These are phyloP conservation scores for Fusarium stilboides DNA, from an alignment of 2,329 filamentous ascomycete species.

Conservation along the genomic window DNA sequence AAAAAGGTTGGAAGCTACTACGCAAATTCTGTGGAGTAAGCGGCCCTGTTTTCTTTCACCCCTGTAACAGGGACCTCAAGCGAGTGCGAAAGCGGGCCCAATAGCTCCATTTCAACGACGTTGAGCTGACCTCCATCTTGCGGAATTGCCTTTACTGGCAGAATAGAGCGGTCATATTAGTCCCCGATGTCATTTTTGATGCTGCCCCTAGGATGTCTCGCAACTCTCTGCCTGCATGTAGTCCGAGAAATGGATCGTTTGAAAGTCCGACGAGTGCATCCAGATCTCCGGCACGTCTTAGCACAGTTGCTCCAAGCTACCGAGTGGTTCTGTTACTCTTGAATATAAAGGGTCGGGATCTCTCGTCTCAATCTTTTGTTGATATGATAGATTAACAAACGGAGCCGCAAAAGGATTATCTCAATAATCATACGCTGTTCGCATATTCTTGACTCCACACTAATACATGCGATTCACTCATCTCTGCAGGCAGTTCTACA, in stretches of 20 bases:
- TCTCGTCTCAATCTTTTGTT: neutral
- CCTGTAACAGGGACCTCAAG: constrained; percentile 1
- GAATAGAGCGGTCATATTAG: neutral
- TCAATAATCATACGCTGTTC: neutral
- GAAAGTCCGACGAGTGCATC: neutral
- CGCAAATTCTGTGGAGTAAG: too few species aligned
- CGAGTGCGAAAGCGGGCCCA: constrained; percentile 39
- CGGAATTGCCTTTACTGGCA: constrained; percentile 1
- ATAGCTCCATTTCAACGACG: constrained; percentile 27
- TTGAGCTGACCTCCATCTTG: constrained; percentile 13
- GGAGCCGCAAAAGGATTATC: neutral
- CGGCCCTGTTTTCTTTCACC: too few species aligned
- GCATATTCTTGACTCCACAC: neutral
- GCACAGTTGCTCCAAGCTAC: too few species aligned
- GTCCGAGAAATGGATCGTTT: neutral
- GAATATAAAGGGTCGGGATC: neutral
- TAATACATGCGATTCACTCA: neutral
- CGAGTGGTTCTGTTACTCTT: neutral
- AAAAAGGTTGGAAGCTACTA: too few species aligned
- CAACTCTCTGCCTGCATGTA: neutral
- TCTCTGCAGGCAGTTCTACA: constrained; percentile 10
- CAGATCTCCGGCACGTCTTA: neutral
- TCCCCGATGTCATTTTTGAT: constrained; percentile 12
- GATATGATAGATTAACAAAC: constrained; percentile 2
- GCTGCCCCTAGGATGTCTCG: constrained; percentile 5